Percentiles rank a stretch among this genome's conserved stretches.
Conservation (phyloP, 1,139 yeast genomes). For the Yamadazyma triangularis region DNA sequence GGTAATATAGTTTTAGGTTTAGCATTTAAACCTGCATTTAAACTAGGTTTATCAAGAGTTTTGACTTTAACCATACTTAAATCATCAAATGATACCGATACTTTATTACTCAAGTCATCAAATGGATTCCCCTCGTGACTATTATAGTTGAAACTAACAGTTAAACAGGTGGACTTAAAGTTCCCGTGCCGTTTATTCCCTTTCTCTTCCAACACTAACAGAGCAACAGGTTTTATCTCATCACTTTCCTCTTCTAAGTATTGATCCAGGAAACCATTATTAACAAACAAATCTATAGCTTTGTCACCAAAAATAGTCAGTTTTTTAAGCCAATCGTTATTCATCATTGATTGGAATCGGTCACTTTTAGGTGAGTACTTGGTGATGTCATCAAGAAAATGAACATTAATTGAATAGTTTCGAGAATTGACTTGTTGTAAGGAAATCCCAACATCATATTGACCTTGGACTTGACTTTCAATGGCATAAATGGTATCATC, state of each 20-base stretch:
- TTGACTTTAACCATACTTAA: conserved; percentile 21
- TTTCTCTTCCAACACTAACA: too few species aligned
- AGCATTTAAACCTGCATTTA: conserved; percentile 28
- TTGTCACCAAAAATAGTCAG: conserved; percentile 11
- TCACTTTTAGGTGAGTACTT: conserved; percentile 24
- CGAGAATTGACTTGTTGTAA: conserved; percentile 8
- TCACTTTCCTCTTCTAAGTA: conserved; percentile 2
- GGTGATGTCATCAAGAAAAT: conserved; percentile 40
- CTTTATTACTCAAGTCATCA: conserved; percentile 18
- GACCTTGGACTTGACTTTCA: not conserved
- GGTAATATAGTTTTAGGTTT: conserved; percentile 21
- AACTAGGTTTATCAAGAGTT: conserved; percentile 13
- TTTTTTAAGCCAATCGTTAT: conserved; percentile 8
- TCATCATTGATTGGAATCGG: conserved; percentile 16
- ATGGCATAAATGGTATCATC: conserved; percentile 5
- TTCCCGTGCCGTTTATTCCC: not conserved
- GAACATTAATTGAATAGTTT: conserved; percentile 20
- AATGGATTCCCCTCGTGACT: conserved; percentile 34
- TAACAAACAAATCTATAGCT: conserved; percentile 9
- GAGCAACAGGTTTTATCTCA: not conserved
- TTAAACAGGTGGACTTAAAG: conserved; percentile 24
- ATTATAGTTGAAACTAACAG: conserved; percentile 31
- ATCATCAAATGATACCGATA: conserved; percentile 26
- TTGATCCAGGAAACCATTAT: conserved; percentile 14
- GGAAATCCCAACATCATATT: conserved; percentile 5